Evolutionary conservation across 2,329 filamentous ascomycete species (phyloP), one percentile per base, ranked within the genome.

Genomic region (Spiromastix sp.): DNA sequence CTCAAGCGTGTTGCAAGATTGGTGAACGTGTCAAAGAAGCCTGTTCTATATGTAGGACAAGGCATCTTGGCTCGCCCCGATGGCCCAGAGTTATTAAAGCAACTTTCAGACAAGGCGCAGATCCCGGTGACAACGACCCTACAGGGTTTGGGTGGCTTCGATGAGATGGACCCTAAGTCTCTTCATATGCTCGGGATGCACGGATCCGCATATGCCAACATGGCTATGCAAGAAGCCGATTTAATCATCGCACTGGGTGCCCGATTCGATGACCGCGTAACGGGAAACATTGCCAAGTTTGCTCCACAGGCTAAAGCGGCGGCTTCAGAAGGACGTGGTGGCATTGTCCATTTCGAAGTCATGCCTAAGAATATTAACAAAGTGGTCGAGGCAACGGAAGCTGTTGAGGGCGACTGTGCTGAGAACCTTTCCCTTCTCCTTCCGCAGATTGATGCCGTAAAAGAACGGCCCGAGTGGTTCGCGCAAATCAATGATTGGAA

Each of bases 341-440:
- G 91, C 53, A 96, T 98, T 51, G 75, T 96, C 11, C 89, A 98
- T 63, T 96, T 96, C 53, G 89, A 96, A 59, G 89, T 98, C 52
- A 82, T 96, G 81, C 89, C 91, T 50, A 98, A 98, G 79, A 96
- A 98, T 70, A 96, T 96, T 67, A 96, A 96, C 77, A 98, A 96
- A 74, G 87, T 96, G 27, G 82, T 98, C 10, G 85, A 96, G 64
- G 87, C 89, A 5, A 95, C 84, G 27, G 86, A 95, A 65, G 89
- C 91, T 30, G 80, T 96, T 12, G 89, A 94, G 64, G 91, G 91
- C 40, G 89, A 96, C 54, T 85, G 94, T 19, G 78, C 79, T 2
- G 66, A 78, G 12, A 96, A 93, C 60, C 68, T 96, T 21, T 70
- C 70, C 34, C 64, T 74, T 19, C 77, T 96, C 34, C 52, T 96